Base-by-base conservation (phyloP, 441 rosid species). In the Rhodomyrtus psidioides region DNA sequence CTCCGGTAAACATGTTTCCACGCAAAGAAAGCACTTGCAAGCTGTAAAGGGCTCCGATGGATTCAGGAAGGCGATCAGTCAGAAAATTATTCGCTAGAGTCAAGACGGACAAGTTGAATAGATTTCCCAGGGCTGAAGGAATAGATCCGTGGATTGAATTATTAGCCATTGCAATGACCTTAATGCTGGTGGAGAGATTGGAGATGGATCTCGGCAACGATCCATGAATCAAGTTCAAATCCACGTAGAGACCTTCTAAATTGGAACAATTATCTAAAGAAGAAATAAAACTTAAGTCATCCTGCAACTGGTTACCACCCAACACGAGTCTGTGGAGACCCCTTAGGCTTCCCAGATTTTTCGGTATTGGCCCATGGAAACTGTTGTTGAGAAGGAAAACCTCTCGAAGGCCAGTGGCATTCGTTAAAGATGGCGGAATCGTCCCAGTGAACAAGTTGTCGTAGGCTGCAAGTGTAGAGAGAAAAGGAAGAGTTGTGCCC, bases 391-490 rank as follows among this genome's bases (percentile, higher is more conserved):
- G 0, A 19, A 65, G 46, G 46, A 2, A 4, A 30, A 65, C 7
- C 19, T 1, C 5, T 1, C 4, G 0, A 5, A 65, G 76, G 2
- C 4, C 10, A 0, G 76, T 30, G 76, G 46, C 26, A 34, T 65
- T 65, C 4, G 26, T 65, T 19, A 65, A 65, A 0, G 46, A 34
- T 5, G 76, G 17, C 1, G 76, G 76, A 65, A 34, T 34, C 1
- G 26, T 65, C 26, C 76, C 46, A 0, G 4, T 19, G 46, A 65
- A 65, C 42, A 34, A 9, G 76, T 65, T 65, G 9, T 2, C 0
- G 26, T 1, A 0, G 1, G 44, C 44, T 0, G 0, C 1, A 9
- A 65, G 46, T 13, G 0, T 0, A 16, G 8, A 0, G 24, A 62
- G 0, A 19, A 44, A 65, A 19, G 76, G 76, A 19, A 65, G 26